Evolutionary conservation across 768 basidiomycete genomes (phyloP).

Genomic region (Trametes sanguinea): DNA sequence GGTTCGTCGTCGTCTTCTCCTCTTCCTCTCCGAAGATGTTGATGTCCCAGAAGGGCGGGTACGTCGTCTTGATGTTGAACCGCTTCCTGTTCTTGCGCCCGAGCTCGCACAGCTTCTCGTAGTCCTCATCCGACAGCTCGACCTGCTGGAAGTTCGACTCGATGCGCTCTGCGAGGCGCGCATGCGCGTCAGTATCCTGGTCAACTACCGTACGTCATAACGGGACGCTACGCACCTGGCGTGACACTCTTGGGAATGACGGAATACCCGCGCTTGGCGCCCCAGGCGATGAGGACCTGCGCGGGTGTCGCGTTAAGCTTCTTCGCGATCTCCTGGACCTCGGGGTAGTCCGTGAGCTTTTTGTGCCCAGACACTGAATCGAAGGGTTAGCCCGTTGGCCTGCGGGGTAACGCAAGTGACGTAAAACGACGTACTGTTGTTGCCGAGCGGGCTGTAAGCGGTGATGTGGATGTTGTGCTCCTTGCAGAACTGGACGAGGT

Average conservation of each 20-base stretch:
- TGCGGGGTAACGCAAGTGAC: neutral
- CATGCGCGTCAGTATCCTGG: too few species aligned
- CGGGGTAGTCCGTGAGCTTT: conserved; percentile 67
- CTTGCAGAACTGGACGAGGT: conserved; percentile 70
- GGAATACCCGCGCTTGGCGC: conserved; percentile 68
- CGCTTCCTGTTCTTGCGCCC: conserved; percentile 49
- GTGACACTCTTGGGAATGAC: conserved; percentile 86
- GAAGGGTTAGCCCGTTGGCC: neutral
- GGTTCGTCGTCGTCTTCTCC: conserved; percentile 45
- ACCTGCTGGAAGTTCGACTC: conserved; percentile 79
- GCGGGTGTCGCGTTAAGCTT: conserved; percentile 67
- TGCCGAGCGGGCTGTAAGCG: conserved; percentile 75
- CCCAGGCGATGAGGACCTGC: conserved; percentile 86
- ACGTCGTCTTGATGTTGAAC: conserved; percentile 68
- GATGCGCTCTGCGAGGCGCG: conserved; percentile 51
- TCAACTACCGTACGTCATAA: neutral
- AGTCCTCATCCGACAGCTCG: conserved; percentile 65
- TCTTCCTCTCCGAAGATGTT: conserved; percentile 65
- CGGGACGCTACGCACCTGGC: conserved; percentile 38
- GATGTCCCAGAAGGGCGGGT: conserved; percentile 67
- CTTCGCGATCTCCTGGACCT: conserved; percentile 62
- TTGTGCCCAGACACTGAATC: conserved; percentile 52
- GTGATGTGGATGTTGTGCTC: conserved; percentile 69
- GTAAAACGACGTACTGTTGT: conserved; percentile 58
- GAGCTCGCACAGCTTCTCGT: conserved; percentile 54